A percentile compares a stretch with the other conserved stretches of the same genome.
These are phyloP conservation scores for Ophiocordyceps robertsii DNA, from an alignment of 2,329 filamentous ascomycete species.

Conservation along the genomic window DNA sequence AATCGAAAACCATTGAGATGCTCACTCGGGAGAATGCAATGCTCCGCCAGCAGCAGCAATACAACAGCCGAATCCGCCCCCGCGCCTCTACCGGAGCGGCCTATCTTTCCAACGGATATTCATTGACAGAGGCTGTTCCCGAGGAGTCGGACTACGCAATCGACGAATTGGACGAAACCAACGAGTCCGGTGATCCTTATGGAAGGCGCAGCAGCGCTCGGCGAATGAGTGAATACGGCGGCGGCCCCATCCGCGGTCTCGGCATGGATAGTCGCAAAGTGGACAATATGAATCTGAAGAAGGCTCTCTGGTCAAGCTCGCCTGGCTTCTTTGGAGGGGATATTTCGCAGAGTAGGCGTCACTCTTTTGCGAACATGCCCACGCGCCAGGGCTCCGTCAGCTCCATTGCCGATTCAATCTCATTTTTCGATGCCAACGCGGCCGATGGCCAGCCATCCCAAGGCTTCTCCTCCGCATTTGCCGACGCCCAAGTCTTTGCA, in stretches of 20 bases:
- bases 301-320: slow-evolving; percentile 58
- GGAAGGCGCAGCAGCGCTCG: slow-evolving; percentile 32
- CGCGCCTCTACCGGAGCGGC: slow-evolving; percentile 42
- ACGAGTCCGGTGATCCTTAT: slow-evolving; percentile 34
- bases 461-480: slow-evolving; percentile 27
- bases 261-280: slow-evolving; percentile 47
- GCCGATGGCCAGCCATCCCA: slow-evolving; percentile 29
- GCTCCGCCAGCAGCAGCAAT: slow-evolving; percentile 38
- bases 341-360: slow-evolving; percentile 59
- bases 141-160: slow-evolving; percentile 61
- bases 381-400: slow-evolving; percentile 51
- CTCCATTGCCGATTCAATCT: slow-evolving; percentile 39
- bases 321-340: slow-evolving; percentile 53
- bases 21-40: slow-evolving; percentile 50
- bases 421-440: slow-evolving; percentile 30
- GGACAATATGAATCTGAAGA: slow-evolving; percentile 46
- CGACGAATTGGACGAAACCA: slow-evolving; percentile 53
- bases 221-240: slow-evolving; percentile 44
- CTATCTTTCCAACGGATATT: slow-evolving; percentile 44
- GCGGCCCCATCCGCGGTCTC: slow-evolving; percentile 30
- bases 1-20: slow-evolving; percentile 50
- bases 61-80: slow-evolving; percentile 40
- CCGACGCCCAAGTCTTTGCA: slow-evolving; percentile 23
- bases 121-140: slow-evolving; percentile 44
- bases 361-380: slow-evolving; percentile 63